Conservation (phyloP, 495 filamentous ascomycete species). For the Cercophora newfieldiana region DNA sequence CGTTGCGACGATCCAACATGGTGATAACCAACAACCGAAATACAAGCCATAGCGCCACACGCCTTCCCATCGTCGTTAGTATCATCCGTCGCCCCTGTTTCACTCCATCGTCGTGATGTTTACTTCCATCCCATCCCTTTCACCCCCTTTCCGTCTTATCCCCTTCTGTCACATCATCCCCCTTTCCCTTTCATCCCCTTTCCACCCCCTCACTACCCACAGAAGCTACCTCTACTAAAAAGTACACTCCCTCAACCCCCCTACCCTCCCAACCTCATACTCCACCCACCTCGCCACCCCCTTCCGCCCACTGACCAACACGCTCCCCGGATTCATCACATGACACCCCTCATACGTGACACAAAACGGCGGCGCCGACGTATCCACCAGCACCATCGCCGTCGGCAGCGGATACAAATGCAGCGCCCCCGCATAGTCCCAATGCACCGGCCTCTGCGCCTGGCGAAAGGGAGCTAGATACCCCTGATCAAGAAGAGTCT, state of each 20-base stretch:
- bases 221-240: conserved; percentile 36
- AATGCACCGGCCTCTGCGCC: conserved; percentile 72
- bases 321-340: conserved; percentile 87
- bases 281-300: conserved; percentile 79
- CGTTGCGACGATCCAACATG: too few relatives aligned
- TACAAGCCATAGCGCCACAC: too few relatives aligned
- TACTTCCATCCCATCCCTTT: too few relatives aligned
- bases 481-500: conserved; percentile 91
- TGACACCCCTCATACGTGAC: conserved; percentile 92
- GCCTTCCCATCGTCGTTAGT: too few relatives aligned
- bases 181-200: too few relatives aligned
- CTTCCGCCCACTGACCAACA: conserved; percentile 63
- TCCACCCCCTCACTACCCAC: too few relatives aligned
- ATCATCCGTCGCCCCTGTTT: too few relatives aligned
- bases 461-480: conserved; percentile 83
- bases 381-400: conserved; percentile 76
- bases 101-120: too few relatives aligned
- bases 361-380: conserved; percentile 75
- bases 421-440: conserved; percentile 75
- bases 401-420: conserved; percentile 87
- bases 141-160: too few relatives aligned
- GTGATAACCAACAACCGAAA: too few relatives aligned
- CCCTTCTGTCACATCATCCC: too few relatives aligned
- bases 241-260: conserved; percentile 47
- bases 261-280: conserved; percentile 64